Percentiles rank a stretch among this genome's conserved stretches.
Conservation (phyloP, 305 asterid genomes). For the Fraxinus nigra region DNA sequence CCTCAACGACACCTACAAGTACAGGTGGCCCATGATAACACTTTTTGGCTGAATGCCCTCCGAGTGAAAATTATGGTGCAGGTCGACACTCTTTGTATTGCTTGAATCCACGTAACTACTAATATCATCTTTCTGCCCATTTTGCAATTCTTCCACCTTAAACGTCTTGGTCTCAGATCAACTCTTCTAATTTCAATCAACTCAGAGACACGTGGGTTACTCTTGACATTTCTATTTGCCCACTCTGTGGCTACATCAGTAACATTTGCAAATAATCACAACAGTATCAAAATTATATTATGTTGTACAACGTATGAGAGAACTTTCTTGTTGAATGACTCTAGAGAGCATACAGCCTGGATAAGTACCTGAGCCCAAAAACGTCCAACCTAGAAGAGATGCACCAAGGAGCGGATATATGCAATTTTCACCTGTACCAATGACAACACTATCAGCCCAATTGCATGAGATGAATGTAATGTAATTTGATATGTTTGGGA, state of each 20-base stretch:
- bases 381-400: slow-evolving; percentile 84
- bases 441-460: slow-evolving; percentile 28
- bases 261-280: slow-evolving; percentile 44
- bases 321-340: background rate
- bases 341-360: background rate
- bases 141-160: slow-evolving; percentile 25
- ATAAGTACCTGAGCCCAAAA: slow-evolving; percentile 76
- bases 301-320: background rate
- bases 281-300: background rate
- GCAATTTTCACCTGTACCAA: slow-evolving; percentile 92
- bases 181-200: slow-evolving; percentile 75
- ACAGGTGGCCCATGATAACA: slow-evolving; percentile 47
- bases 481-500: slow-evolving; percentile 86
- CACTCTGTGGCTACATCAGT: slow-evolving; percentile 84
- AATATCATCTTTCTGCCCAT: slow-evolving; percentile 15
- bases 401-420: slow-evolving; percentile 94
- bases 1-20: slow-evolving; percentile 67
- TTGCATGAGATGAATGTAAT: slow-evolving; percentile 56
- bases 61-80: slow-evolving; percentile 21
- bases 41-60: slow-evolving; percentile 26
- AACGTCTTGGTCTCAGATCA: slow-evolving; percentile 15
- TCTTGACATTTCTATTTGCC: slow-evolving; percentile 66
- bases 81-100: slow-evolving; percentile 14
- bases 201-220: slow-evolving; percentile 66
- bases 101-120: slow-evolving; percentile 22